Evolutionary conservation across 139 green algal genomes (phyloP), one percentile per base, ranked within the genome.

Genomic region (Spirogloea muscicola): DNA sequence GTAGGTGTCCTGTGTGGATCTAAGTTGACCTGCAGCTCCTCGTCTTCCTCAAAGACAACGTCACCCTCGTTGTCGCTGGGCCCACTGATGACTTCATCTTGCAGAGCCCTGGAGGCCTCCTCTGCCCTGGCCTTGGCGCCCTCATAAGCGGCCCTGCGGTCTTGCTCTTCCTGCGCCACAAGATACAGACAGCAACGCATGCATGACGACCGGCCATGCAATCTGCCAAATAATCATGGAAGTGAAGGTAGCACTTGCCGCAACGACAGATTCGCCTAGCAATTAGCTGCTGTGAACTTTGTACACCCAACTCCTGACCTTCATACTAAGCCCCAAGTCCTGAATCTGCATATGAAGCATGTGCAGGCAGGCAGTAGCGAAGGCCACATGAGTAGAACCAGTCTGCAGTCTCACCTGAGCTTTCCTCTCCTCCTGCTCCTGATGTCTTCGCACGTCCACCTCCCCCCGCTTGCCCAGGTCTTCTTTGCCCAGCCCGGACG

Each of bases 21-120:
- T 44, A 69, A 71, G 34, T 83, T 76, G 36, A 58, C 84, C n/a
- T 74, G 76, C 68, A 91, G 84, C 34, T 89, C 60, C 2, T 80
- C 84, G 5, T 82, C 84, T 1, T 77, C 61, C 40, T 73, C 58
- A 36, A 1, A 49, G 46, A 21, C 21, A 37, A 31, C 51, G 33
- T 31, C 64, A 10, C 10, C 48, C 10, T 9, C 42, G 10, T 10
- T 49, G 10, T 57, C 61, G 10, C 27, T 71, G 25, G 10, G 10
- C 61, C 74, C 68, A 31, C 33, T 39, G 21, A 21, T 55, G 46
- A n/a, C n/a, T 34, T 58, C 68, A 13, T 76, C 73, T 13, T 43
- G 46, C 38, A 81, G 43, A 34, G 41, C 51, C 52, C 38, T 55
- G 16, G 73, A 67, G 18, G 51, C 55, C 25, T 69, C 43, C 46